phyloP scores from a whole-genome alignment of 495 filamentous ascomycete genomes.

The Penicillium argentinense region DNA sequence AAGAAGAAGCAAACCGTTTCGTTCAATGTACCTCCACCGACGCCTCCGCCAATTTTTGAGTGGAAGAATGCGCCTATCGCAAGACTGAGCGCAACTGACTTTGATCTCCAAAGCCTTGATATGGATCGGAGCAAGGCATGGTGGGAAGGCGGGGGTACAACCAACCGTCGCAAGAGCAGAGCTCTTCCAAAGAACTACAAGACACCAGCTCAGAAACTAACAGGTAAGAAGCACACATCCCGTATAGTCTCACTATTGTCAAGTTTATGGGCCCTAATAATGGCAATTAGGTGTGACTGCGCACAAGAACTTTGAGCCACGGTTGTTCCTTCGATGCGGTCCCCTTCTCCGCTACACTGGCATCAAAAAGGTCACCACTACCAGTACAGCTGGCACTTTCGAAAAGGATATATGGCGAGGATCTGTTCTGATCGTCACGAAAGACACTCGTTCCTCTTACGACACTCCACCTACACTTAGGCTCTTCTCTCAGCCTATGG shows the following conservation, averaged over 20 bases:
- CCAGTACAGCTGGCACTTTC: slow-evolving; percentile 36
- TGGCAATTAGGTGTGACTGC: slow-evolving; percentile 22
- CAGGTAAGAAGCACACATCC: too few relatives aligned
- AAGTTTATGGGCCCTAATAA: too few relatives aligned
- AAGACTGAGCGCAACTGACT: slow-evolving; percentile 35
- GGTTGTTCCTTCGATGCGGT: slow-evolving; percentile 83
- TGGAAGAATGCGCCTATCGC: slow-evolving; percentile 42
- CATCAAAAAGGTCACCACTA: slow-evolving; percentile 47
- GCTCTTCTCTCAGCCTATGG: slow-evolving; percentile 82
- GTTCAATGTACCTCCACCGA: slow-evolving; percentile 49
- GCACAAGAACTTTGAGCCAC: slow-evolving; percentile 73
- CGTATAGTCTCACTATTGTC: neutral
- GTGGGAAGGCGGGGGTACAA: slow-evolving; percentile 42
- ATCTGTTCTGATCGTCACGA: slow-evolving; percentile 89
- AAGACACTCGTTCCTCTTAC: slow-evolving; percentile 77
- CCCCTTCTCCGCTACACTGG: slow-evolving; percentile 88
- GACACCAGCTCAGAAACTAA: slow-evolving; percentile 37
- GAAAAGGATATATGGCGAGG: slow-evolving; percentile 87
- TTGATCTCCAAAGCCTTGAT: slow-evolving; percentile 45
- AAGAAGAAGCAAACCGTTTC: slow-evolving; percentile 46
- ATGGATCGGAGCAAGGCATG: slow-evolving; percentile 44
- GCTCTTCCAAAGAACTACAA: slow-evolving; percentile 41
- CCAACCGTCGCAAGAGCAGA: slow-evolving; percentile 42
- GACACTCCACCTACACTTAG: slow-evolving; percentile 73
- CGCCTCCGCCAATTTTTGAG: slow-evolving; percentile 45